A percentile compares a stretch with the other conserved stretches of the same genome.
These are phyloP conservation scores for Blastosporella zonata DNA, from an alignment of 1,284 basidiomycete species.

Conservation along the genomic window DNA sequence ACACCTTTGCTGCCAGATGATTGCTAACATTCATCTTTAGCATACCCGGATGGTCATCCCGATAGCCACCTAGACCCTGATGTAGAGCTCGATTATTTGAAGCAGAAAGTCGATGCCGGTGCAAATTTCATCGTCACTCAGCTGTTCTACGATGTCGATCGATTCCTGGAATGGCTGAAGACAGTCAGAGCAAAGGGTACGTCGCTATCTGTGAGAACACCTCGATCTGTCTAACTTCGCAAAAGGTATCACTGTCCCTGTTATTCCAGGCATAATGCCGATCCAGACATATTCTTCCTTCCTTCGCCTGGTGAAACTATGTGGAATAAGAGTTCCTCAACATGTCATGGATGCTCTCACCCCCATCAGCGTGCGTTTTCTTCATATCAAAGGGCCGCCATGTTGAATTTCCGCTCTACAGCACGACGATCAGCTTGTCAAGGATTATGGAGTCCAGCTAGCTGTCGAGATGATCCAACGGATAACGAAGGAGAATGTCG, in stretches of 20 bases:
- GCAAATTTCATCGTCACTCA: conserved; percentile 97
- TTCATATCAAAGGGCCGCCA: conserved; percentile 5
- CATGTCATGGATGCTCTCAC: conserved; percentile 70
- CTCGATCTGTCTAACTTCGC: conserved; percentile 10
- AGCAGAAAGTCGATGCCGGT: conserved; percentile 91
- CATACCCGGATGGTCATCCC: conserved; percentile 91
- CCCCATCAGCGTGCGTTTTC: conserved; percentile 66
- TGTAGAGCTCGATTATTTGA: conserved; percentile 75
- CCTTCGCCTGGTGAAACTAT: conserved; percentile 86
- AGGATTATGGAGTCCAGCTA: conserved; percentile 82
- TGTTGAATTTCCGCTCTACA: conserved; percentile 29
- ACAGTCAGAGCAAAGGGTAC: conserved; percentile 72
- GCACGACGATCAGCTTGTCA: conserved; percentile 90
- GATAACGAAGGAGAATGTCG: conserved; percentile 53
- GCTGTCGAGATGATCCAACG: conserved; percentile 74
- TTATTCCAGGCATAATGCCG: conserved; percentile 97
- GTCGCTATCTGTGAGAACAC: conserved; percentile 21
- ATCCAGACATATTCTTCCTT: conserved; percentile 97
- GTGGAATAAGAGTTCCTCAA: conserved; percentile 78
- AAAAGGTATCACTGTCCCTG: conserved; percentile 84
- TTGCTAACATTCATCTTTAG: conserved; percentile 33
- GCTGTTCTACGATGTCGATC: conserved; percentile 93
- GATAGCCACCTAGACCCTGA: conserved; percentile 64
- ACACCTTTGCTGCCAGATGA: neutral
- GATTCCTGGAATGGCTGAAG: conserved; percentile 77